Evolutionary conservation across 2,329 filamentous ascomycete species (phyloP).

Genomic region (Fusarium illudens): DNA sequence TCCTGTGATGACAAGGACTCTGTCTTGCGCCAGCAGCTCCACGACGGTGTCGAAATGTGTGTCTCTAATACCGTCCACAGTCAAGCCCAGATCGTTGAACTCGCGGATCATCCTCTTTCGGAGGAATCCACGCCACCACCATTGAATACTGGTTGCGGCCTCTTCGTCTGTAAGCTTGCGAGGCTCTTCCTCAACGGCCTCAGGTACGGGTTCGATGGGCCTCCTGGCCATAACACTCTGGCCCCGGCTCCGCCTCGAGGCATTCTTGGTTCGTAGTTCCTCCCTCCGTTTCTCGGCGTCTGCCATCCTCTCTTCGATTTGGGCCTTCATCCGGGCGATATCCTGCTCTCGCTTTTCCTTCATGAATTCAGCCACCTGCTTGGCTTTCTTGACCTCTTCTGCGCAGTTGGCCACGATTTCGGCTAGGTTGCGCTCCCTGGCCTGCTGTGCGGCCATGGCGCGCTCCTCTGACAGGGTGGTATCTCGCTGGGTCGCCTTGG

Average conservation of each 20-base stretch:
- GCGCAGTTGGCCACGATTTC: constrained; percentile 84
- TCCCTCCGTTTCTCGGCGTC: constrained; percentile 78
- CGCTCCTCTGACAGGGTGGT: constrained; percentile 76
- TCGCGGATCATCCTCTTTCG: constrained; percentile 69
- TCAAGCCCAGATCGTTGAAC: constrained; percentile 73
- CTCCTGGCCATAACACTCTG: constrained; percentile 63
- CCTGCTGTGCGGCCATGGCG: constrained; percentile 78
- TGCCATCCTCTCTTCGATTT: constrained; percentile 82
- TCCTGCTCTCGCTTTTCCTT: constrained; percentile 83
- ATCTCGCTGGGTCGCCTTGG: constrained; percentile 73
- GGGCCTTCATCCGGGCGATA: constrained; percentile 71
- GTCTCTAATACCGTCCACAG: constrained; percentile 73
- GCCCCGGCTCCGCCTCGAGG: constrained; percentile 61
- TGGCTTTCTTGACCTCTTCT: constrained; percentile 83
- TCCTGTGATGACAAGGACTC: constrained; percentile 71
- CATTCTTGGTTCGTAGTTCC: constrained; percentile 66
- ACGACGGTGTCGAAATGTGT: constrained; percentile 80
- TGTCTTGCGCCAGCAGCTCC: constrained; percentile 70
- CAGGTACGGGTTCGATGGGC: constrained; percentile 57
- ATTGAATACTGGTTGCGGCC: constrained; percentile 73
- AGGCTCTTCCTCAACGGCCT: constrained; percentile 58
- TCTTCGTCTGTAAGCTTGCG: constrained; percentile 63
- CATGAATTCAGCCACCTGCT: constrained; percentile 82
- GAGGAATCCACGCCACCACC: constrained; percentile 70
- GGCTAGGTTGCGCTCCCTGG: constrained; percentile 80